Evolutionary conservation across 2,329 filamentous ascomycete species (phyloP), one percentile per base, ranked within the genome.

Genomic region (Pleurostoma richardsiae): DNA sequence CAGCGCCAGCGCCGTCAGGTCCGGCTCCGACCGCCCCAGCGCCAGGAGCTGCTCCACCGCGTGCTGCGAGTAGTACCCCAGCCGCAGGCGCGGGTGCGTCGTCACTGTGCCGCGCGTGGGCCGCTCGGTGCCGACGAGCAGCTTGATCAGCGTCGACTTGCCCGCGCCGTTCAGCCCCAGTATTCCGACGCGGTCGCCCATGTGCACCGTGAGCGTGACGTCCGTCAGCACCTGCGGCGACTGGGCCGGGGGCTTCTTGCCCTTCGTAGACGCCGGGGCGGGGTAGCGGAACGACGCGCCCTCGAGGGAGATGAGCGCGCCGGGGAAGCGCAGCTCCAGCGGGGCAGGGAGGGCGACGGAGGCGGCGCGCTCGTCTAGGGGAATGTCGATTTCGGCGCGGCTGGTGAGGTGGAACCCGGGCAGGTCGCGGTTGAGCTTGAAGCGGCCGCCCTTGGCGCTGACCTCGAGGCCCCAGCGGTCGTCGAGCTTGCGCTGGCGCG

Each of bases 41-140:
- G 68, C 59, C 52, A 85, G 81, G 5, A 94, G 72, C 5, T 75
- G 73, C 54, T 91, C 85, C 4, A 91, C 85, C 0, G 86, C 83
- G 56, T 90, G 83, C 60, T 95, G 89, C 4, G 86, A 87, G 65
- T 91, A 94, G 59, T 90, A 89, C 1, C 83, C 87, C 41, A 90
- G 64, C 52, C 78, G 82, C 7, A 88, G 69, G 26, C 88, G 75
- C 0, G 89, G 78, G 61, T 95, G 89, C 0, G 73, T 73, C 1
- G 78, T 76, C 2, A 88, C 67, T 0, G 72, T 79, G 1, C 88
- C 87, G 3, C 74, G 71, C 0, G 77, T 79, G 0, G 85, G 82
- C 5, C 69, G 70, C 2, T 75, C 63, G 10, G 74, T 72, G 1
- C 77, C 80, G n/a, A 83, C 82, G 3, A 92, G 75, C 4, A 92